Conservation (phyloP, 106 monocot genomes). For the Dendrobium chrysotoxum region DNA sequence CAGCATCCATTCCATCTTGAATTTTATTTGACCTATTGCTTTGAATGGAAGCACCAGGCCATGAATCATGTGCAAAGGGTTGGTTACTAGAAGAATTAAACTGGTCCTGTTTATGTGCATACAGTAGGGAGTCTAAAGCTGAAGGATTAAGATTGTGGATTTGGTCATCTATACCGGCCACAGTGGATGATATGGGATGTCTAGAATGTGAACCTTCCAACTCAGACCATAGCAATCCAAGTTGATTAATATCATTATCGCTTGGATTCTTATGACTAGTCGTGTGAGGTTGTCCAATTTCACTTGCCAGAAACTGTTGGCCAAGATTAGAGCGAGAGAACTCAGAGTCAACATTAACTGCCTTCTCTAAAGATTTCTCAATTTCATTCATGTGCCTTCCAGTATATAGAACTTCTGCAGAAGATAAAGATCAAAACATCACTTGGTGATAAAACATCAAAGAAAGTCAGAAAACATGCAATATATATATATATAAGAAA, state of each 20-base stretch:
- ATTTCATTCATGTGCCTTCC: constrained; percentile 38
- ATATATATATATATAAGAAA: background rate
- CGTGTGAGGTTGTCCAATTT: constrained; percentile 25
- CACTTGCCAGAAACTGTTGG: constrained; percentile 21
- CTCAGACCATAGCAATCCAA: constrained; percentile 78
- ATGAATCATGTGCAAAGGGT: constrained; percentile 23
- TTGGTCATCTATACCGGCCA: constrained; percentile 22
- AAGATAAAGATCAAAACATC: constrained; percentile 1
- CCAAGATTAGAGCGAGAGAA: constrained; percentile 9
- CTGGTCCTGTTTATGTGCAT: constrained; percentile 17
- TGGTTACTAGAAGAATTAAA: constrained; percentile 15
- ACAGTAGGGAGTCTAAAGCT: background rate
- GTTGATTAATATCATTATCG: constrained; percentile 59
- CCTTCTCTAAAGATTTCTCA: constrained; percentile 23
- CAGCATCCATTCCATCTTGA: constrained; percentile 32
- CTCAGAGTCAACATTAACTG: constrained; percentile 19
- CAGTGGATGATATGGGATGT: constrained; percentile 69
- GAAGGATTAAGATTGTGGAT: constrained; percentile 10
- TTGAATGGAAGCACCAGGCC: constrained; percentile 32
- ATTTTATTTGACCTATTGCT: constrained; percentile 20
- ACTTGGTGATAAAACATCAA: constrained; percentile 6
- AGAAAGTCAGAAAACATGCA: background rate
- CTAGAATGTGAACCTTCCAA: constrained; percentile 58
- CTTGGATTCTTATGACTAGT: constrained; percentile 15
- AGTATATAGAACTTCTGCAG: constrained; percentile 67